A percentile compares a stretch with the other conserved stretches of the same genome.
Conservation (phyloP, 1,284 basidiomycete genomes). For the Apiotrichum gamsii region DNA sequence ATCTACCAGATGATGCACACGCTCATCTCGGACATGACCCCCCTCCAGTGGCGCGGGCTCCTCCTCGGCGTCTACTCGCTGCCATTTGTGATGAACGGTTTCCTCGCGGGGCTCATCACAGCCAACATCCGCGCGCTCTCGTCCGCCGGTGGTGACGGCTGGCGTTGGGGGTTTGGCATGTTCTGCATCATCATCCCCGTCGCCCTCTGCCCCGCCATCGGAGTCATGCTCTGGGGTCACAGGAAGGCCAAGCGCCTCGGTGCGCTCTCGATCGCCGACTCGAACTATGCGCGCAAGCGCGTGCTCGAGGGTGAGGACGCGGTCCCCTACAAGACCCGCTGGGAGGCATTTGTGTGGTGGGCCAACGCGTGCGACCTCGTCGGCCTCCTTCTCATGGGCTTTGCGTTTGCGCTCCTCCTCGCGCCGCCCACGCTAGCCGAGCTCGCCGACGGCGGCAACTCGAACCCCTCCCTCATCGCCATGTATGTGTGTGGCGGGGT, state of each 20-base stretch:
- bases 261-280: constrained; percentile 31
- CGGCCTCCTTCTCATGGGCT: constrained; percentile 62
- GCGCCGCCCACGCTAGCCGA: constrained; percentile 60
- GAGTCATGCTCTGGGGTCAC: constrained; percentile 45
- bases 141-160: no score
- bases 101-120: constrained; percentile 46
- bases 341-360: no score
- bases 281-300: constrained; percentile 20
- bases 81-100: constrained; percentile 52
- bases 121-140: constrained; percentile 53
- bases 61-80: constrained; percentile 62
- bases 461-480: constrained; percentile 35
- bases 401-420: constrained; percentile 58
- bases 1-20: constrained; percentile 18
- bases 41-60: constrained; percentile 65
- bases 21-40: constrained; percentile 61
- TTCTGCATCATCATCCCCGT: constrained; percentile 27
- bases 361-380: constrained; percentile 47
- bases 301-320: constrained; percentile 9
- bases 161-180: constrained; percentile 57
- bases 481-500: constrained; percentile 48
- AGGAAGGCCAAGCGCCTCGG: constrained; percentile 24
- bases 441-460: constrained; percentile 46
- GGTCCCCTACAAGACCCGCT: not conserved
- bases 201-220: constrained; percentile 25